A percentile compares a stretch with the other conserved stretches of the same genome.
Evolutionary conservation across 1,284 basidiomycete species (phyloP).

Genomic region (Ceratobasidium papillatum): DNA sequence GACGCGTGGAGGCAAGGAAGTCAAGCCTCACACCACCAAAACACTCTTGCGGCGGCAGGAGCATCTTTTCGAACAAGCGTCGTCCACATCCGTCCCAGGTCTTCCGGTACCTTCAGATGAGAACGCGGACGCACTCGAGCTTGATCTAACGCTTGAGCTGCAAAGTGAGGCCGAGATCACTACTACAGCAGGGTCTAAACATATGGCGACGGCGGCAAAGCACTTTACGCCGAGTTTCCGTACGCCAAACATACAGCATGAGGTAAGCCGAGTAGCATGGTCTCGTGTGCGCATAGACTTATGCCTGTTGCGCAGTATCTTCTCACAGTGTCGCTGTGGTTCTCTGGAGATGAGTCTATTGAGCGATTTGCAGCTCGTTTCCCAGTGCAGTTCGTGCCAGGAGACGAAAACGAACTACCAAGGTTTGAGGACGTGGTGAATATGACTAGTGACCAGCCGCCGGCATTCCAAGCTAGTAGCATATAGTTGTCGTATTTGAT

Average conservation of each 20-base stretch:
- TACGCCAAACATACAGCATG: constrained; percentile 33
- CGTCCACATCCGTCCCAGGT: background rate
- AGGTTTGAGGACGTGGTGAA: constrained; percentile 10
- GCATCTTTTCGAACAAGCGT: background rate
- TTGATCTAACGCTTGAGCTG: constrained; percentile 21
- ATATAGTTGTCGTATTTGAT: background rate
- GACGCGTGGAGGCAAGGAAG: constrained; percentile 24
- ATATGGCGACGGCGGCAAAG: background rate
- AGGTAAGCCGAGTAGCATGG: background rate
- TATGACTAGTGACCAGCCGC: background rate
- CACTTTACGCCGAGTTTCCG: constrained; percentile 26
- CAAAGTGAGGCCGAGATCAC: constrained; percentile 5
- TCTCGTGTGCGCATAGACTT: background rate
- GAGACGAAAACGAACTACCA: constrained; percentile 26
- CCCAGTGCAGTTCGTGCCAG: constrained; percentile 27
- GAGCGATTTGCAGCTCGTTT: constrained; percentile 22
- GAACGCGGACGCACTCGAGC: constrained; percentile 11
- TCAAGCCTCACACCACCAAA: constrained; percentile 9
- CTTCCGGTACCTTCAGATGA: constrained; percentile 11
- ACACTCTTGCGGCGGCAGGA: background rate
- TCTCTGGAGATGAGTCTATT: constrained; percentile 4
- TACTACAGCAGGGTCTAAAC: background rate
- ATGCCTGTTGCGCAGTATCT: constrained; percentile 8
- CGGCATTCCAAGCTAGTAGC: background rate
- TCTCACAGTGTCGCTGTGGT: constrained; percentile 3